Evolutionary conservation across 768 basidiomycete species (phyloP).

Genomic region (Lyophyllum semitale): DNA sequence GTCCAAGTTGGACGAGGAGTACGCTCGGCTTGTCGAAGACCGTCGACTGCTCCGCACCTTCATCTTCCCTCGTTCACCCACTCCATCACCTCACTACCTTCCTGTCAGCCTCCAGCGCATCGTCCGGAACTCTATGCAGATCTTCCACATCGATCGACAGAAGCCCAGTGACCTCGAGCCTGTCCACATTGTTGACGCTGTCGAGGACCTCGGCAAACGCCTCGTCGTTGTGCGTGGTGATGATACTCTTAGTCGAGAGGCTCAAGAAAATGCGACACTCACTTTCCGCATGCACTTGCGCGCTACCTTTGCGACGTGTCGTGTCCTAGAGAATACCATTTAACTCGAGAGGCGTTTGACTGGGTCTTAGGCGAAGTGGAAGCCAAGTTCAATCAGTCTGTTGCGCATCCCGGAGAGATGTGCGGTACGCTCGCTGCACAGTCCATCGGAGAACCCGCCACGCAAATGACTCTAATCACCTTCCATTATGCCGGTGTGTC

Average conservation of each 20-base stretch:
- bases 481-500: conserved; percentile 99
- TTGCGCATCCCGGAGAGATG: conserved; percentile 97
- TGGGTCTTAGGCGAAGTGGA: conserved; percentile 98
- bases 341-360: conserved; percentile 93
- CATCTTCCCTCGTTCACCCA: conserved; percentile 79
- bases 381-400: conserved; percentile 90
- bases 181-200: conserved; percentile 77
- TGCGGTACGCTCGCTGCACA: conserved; percentile 97
- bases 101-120: conserved; percentile 96
- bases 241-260: conserved; percentile 71
- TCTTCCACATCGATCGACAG: conserved; percentile 94
- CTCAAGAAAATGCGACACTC: conserved; percentile 86
- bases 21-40: conserved; percentile 65
- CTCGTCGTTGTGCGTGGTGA: conserved; percentile 88
- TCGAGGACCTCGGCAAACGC: conserved; percentile 72
- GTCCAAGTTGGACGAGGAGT: conserved; percentile 74
- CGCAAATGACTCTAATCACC: conserved; percentile 99
- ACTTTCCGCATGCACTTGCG: conserved; percentile 94
- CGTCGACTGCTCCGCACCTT: conserved; percentile 78
- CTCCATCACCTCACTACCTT: conserved; percentile 76
- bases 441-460: conserved; percentile 99
- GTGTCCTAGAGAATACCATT: conserved; percentile 87
- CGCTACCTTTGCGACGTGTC: conserved; percentile 82
- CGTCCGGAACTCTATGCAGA: conserved; percentile 92
- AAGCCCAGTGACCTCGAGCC: conserved; percentile 94